Percentiles rank a stretch among this genome's conserved stretches.
phyloP scores from a whole-genome alignment of 2,329 filamentous ascomycete species.

The Chrysoporthe deuterocubensis region DNA sequence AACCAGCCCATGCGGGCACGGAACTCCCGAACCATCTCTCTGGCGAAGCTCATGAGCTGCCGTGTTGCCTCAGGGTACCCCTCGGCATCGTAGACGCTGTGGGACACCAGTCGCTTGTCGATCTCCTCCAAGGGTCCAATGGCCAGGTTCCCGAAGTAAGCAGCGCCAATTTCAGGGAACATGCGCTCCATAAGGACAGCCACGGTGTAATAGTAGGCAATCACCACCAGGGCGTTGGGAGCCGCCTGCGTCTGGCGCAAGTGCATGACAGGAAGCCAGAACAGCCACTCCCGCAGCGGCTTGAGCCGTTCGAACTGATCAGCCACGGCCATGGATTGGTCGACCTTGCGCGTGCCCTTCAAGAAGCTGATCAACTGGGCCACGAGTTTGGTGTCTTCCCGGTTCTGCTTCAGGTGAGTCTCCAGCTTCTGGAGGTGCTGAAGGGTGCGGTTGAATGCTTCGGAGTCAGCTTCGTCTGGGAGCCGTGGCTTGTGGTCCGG shows the following conservation, averaged over 20 bases:
- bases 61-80: constrained; percentile 57
- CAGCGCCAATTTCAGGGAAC: constrained; percentile 87
- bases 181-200: constrained; percentile 87
- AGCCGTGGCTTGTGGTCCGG: constrained; percentile 65
- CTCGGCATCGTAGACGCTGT: constrained; percentile 64
- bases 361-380: constrained; percentile 74
- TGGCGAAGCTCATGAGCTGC: constrained; percentile 72
- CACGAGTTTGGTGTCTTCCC: constrained; percentile 70
- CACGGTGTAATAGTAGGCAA: constrained; percentile 90
- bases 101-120: constrained; percentile 71
- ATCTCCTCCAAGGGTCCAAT: constrained; percentile 86
- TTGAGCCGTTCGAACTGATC: constrained; percentile 91
- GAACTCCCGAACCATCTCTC: constrained; percentile 71
- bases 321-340: constrained; percentile 71
- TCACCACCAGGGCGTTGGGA: constrained; percentile 76
- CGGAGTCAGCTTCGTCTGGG: constrained; percentile 71
- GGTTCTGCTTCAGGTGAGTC: constrained; percentile 68
- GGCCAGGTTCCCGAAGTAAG: constrained; percentile 83
- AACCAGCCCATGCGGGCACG: constrained; percentile 71
- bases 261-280: constrained; percentile 89
- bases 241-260: constrained; percentile 78
- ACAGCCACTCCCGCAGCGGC: constrained; percentile 87
- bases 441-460: constrained; percentile 68
- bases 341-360: constrained; percentile 72
- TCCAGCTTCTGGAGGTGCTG: constrained; percentile 71